Base-by-base conservation (phyloP, 805 yeast species). In the Monosporozyma servazzii region DNA sequence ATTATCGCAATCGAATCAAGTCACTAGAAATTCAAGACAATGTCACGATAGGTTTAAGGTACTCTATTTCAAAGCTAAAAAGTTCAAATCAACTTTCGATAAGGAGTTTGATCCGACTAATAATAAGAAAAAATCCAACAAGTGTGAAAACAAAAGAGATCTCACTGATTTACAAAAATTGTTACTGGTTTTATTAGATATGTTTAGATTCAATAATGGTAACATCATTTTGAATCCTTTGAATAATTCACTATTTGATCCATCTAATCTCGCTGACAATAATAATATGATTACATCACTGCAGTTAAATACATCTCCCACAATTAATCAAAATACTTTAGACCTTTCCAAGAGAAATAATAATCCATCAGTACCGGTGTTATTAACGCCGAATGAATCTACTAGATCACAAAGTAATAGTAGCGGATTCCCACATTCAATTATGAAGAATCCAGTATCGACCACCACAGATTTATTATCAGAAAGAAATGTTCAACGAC, bases 1-100 rank as follows among this genome's bases (percentile, higher is more conserved):
- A n/a, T 45, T 63, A 23, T 43, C 42, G 10, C 54, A 57, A 23
- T 55, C 51, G 42, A 53, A 57, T 45, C 53, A 54, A 10, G 54
- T 51, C 44, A 56, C 54, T 17, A 54, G 66, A 50, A 63, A 63
- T 52, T 53, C 61, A n/a, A 56, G 67, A 43, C 67, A 63, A 48
- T 62, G 66, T 46, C 64, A 63, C 45, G 67, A 63, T 53, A 51
- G 67, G 36, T 63, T 62, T 50, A 63, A 62, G 49, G 59, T 63
- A 6, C 48, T 63, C 11, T 59, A 57, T 52, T 47, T 55, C 7
- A 61, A 58, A 51, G 60, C 60, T 5, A 47, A 42, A 17, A 58
- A 54, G 31, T 18, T 52, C 17, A 39, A 21, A 41, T 4, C n/a
- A 4, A 33, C 4, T 15, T 15, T 33, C 3, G 37, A 33, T 33